Percentiles rank a stretch among this genome's conserved stretches.
phyloP scores from a whole-genome alignment of 345 rosid genomes.

The Populus davidiana region DNA sequence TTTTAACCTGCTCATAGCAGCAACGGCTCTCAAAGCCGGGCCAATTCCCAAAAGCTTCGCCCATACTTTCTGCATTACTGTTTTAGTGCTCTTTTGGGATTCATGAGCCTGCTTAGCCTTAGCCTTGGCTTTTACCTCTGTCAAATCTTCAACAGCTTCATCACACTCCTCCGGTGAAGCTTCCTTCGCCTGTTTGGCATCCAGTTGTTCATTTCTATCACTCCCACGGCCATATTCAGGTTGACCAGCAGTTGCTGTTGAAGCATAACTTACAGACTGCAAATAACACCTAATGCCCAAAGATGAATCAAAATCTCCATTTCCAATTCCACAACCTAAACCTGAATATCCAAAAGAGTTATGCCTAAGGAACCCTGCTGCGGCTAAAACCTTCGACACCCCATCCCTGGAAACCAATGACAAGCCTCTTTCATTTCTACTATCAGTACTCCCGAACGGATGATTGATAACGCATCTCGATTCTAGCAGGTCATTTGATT shows the following conservation, averaged over 20 bases:
- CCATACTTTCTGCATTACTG: conserved; percentile 56
- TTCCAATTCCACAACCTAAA: conserved; percentile 38
- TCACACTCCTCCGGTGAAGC: conserved; percentile 96
- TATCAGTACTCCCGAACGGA: conserved; percentile 23
- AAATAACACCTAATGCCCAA: conserved; percentile 37
- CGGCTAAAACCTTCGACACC: neutral
- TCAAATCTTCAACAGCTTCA: conserved; percentile 89
- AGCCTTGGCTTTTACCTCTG: conserved; percentile 80
- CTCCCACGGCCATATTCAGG: conserved; percentile 35
- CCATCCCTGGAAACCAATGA: conserved; percentile 30
- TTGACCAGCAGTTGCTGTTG: conserved; percentile 58
- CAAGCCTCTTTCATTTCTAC: conserved; percentile 25
- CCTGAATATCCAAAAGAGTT: conserved; percentile 27
- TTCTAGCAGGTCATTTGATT: conserved; percentile 20
- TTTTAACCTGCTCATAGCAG: conserved; percentile 88
- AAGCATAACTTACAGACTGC: conserved; percentile 40
- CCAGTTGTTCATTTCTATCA: conserved; percentile 42
- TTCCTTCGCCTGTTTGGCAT: conserved; percentile 59
- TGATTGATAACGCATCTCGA: conserved; percentile 20
- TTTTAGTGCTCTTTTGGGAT: conserved; percentile 46
- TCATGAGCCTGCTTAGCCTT: conserved; percentile 76
- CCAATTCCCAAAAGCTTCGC: conserved; percentile 71
- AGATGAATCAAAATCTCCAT: conserved; percentile 32
- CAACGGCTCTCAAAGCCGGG: conserved; percentile 88
- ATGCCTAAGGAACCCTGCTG: conserved; percentile 19